Conservation (phyloP, 495 filamentous ascomycete species). For the Pyrenula massariospora region DNA sequence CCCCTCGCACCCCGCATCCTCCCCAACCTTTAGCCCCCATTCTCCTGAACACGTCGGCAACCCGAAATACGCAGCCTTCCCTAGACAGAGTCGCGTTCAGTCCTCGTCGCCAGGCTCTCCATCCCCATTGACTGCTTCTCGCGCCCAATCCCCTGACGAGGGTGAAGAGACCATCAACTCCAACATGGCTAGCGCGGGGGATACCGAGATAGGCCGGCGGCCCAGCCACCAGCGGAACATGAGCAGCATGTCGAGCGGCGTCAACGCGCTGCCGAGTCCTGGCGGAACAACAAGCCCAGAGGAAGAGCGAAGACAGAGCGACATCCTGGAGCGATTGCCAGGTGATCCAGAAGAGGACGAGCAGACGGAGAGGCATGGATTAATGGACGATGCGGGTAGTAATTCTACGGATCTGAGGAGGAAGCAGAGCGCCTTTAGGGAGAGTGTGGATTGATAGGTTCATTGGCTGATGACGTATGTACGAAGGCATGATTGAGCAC, state of each 20-base stretch:
- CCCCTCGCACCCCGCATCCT: background rate
- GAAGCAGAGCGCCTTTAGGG: background rate
- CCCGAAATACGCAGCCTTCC: background rate
- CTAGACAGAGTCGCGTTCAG: background rate
- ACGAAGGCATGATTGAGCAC: too few relatives aligned
- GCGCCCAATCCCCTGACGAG: background rate
- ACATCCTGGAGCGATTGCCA: background rate
- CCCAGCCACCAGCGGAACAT: background rate
- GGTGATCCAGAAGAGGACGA: background rate
- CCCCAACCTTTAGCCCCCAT: background rate
- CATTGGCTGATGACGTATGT: background rate
- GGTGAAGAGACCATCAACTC: background rate
- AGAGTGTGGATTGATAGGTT: background rate
- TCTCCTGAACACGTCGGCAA: background rate
- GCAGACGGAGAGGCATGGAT: background rate
- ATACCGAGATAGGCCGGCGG: background rate
- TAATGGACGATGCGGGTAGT: background rate
- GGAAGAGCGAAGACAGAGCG: background rate
- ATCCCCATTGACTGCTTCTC: background rate
- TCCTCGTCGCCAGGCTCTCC: background rate
- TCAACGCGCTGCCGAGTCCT: background rate
- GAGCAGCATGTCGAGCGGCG: slow-evolving; percentile 14
- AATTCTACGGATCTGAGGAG: background rate
- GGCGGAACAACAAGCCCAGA: background rate
- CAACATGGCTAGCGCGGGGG: background rate